Percentiles rank a stretch among this genome's conserved stretches.
Conservation (phyloP, 306 rosid species). For the Cicer judaicum region DNA sequence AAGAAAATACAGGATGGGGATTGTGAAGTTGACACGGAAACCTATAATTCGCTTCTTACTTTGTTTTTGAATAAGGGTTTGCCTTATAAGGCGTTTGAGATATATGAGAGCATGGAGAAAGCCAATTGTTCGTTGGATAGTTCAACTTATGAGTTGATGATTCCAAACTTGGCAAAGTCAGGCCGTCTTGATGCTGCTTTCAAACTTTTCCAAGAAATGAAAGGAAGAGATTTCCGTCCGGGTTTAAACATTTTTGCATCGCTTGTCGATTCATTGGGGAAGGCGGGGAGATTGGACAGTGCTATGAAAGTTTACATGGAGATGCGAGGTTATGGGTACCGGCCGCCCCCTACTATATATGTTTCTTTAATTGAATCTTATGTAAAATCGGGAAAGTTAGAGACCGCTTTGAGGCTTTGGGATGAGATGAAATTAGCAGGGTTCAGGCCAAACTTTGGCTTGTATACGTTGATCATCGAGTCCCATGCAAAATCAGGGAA, state of each 20-base stretch:
- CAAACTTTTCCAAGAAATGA: constrained; percentile 88
- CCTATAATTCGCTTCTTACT: constrained; percentile 80
- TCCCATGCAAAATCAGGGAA: constrained; percentile 93
- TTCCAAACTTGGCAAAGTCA: constrained; percentile 85
- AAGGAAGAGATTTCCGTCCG: constrained; percentile 70
- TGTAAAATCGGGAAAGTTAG: constrained; percentile 94
- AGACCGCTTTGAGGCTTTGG: constrained; percentile 83
- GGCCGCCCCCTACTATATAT: constrained; percentile 70
- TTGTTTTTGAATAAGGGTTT: constrained; percentile 87
- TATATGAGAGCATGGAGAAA: constrained; percentile 87
- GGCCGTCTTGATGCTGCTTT: constrained; percentile 95
- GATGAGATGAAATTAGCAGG: constrained; percentile 93
- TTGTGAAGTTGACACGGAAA: constrained; percentile 65
- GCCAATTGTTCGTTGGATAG: constrained; percentile 66
- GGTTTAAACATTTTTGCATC: constrained; percentile 65
- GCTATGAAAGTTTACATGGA: constrained; percentile 89
- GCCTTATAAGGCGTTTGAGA: constrained; percentile 91
- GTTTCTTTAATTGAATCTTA: constrained; percentile 86
- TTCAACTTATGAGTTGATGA: constrained; percentile 90
- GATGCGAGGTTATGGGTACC: constrained; percentile 78
- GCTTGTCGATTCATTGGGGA: constrained; percentile 95
- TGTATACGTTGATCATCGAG: constrained; percentile 87
- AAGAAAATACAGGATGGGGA: constrained; percentile 79
- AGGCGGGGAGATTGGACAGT: constrained; percentile 86
- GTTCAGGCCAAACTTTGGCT: constrained; percentile 90